Percentiles rank a stretch among this genome's conserved stretches.
Evolutionary conservation across 1,284 basidiomycete species (phyloP).

Genomic region (Salmacisia buchloeana): DNA sequence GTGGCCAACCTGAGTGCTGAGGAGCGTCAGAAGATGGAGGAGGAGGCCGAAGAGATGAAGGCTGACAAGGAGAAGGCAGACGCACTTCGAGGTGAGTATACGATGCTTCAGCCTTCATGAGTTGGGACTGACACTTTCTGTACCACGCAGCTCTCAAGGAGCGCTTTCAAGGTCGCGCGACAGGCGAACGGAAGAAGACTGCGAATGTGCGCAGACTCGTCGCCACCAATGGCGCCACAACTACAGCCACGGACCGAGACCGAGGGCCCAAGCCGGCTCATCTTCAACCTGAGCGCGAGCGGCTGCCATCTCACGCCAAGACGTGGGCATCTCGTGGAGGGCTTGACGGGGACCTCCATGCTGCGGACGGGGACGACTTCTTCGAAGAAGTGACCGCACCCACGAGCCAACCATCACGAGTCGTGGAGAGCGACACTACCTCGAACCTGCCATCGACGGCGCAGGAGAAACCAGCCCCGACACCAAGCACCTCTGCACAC

Average conservation of each 20-base stretch:
- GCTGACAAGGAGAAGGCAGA: slow-evolving; percentile 11
- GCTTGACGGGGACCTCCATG: not conserved
- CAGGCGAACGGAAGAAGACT: not conserved
- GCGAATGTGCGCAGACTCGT: not conserved
- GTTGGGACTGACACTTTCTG: not conserved
- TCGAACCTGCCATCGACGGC: too few species aligned
- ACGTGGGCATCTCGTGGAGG: not conserved
- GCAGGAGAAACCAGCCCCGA: too few species aligned
- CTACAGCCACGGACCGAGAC: not conserved
- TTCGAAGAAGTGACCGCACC: slow-evolving; percentile 3
- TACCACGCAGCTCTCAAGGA: slow-evolving; percentile 8
- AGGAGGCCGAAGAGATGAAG: slow-evolving; percentile 12
- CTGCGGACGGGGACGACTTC: not conserved
- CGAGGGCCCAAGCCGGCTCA: not conserved
- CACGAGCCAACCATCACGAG: too few species aligned
- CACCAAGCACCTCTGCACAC: too few species aligned
- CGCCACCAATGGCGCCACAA: not conserved
- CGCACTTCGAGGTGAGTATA: slow-evolving; percentile 8
- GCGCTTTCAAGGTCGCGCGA: slow-evolving; percentile 6
- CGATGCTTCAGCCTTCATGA: not conserved
- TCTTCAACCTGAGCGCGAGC: not conserved
- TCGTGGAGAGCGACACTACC: too few species aligned
- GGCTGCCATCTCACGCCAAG: not conserved
- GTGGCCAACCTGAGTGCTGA: not conserved
- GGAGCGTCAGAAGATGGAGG: slow-evolving; percentile 3